Base-by-base conservation (phyloP, 768 basidiomycete species). In the Leucogyrophana mollusca region DNA sequence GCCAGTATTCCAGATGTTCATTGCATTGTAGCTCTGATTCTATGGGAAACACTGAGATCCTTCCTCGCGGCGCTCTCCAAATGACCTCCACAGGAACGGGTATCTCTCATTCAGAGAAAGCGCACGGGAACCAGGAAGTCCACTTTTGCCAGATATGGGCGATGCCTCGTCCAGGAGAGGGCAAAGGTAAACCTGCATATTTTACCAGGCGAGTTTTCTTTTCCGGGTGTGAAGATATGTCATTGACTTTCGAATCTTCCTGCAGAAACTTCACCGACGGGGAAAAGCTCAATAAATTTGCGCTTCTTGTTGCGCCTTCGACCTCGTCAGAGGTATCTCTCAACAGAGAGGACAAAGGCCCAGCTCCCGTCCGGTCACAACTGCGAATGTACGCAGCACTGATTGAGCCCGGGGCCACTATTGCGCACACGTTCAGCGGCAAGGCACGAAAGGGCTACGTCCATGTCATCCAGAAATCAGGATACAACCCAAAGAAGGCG, bases 31-130 rank as follows among this genome's bases (percentile, higher is more conserved):
- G 93, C 70, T 79, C 86, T 66, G 95, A 97, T 67, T 90, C 85
- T 4, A 90, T 96, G 87, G 85, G 86, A 32, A 95, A 95, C 69
- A 77, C 78, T 44, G 95, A 98, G 64, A 74, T 94, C 47, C 79
- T 97, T 60, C 83, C 84, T 61, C 82, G 92, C 13, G 95, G 95
- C 1, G 87, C 92, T 56, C 56, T 97, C 24, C 94, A 97, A 64
- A 80, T 96, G 70, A 94, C 94, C 2, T 91, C 87, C 1, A 83
- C 94, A 0, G 94, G 94, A 9, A 94, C 87, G 0, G 95, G 95
- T 3, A 95, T 97, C 57, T 75, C 82, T 0, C 94, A 97, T 65
- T 85, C 84, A 23, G 85, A 87, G 54, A 78, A 77, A 57, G 74
- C 70, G 16, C 60, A 85, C 57, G 78, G 81, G 16, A 46, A 64